Base-by-base conservation (phyloP, 257 asterid genomes). In the Capsicum rhomboideum region DNA sequence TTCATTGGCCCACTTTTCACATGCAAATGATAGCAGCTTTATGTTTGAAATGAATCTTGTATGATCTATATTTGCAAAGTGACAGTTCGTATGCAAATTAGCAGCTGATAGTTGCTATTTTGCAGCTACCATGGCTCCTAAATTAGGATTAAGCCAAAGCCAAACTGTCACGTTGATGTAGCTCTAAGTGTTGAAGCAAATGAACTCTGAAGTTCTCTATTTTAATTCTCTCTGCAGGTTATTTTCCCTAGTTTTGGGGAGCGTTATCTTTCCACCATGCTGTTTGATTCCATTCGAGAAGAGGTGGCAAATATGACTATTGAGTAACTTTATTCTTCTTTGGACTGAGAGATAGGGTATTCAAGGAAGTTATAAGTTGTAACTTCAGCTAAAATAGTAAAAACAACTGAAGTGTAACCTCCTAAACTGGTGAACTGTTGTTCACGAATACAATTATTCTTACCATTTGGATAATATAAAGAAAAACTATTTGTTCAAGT, bases 161-260 rank as follows among this genome's bases (percentile, higher is more conserved):
- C n/a, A n/a, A n/a, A n/a, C n/a, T n/a, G n/a, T n/a, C n/a, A n/a
- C n/a, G n/a, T n/a, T n/a, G 64, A 56, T 56, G 20, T 56, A 56
- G 2, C 28, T 56, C 64, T 20, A 20, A 2, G 17, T n/a, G 11
- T 13, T 63, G 31, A 63, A 66, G 4, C 12, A 28, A 7, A 16
- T 66, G 46, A 55, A 12, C 69, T 10, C 29, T 69, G 10, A 37
- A 69, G 4, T 69, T 34, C 28, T 80, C 69, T 71, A n/a, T 49
- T 46, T 8, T 46, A 75, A 37, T 74, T 86, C 17, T 79, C 61
- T 69, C 13, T 63, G 49, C 26, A 67, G 75, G 90, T 78, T 56
- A 84, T 91, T 54, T 88, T 91, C 75, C 90, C 95, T 9, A 91
- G 95, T 87, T 83, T 80, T 40, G 95, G 94, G 18, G 95, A 92